Base-by-base conservation (phyloP, 176 grass and related monocot genomes). In the Ananas comosus region DNA sequence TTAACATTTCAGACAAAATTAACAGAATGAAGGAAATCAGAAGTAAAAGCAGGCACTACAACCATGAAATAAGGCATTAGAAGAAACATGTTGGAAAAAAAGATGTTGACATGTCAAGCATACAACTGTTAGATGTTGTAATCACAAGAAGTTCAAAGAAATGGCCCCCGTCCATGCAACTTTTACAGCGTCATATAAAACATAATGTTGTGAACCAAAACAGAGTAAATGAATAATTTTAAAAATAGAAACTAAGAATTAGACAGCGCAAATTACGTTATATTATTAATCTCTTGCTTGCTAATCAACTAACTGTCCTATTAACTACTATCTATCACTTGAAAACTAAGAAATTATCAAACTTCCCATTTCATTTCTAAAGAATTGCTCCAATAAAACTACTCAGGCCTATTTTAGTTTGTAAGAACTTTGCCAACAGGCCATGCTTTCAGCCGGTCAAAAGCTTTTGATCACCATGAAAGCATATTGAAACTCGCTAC, bases 1-100 rank as follows among this genome's bases (percentile, higher is more conserved):
- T 29, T 11, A 52, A 76, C 19, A 59, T 12, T 68, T 13, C 66
- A 70, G 73, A 50, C 53, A 76, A 77, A 1, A 42, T 42, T 42
- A 72, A 22, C 21, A 72, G 14, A 17, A 59, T 9, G 54, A 5
- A 59, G 19, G 10, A 59, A 17, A 18, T 59, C 54, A 59, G 33
- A 42, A 42, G 33, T 42, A 42, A 42, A 42, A 42, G 33, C 33
- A 59, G 54, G 8, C 54, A 59, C 19, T 59, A 59, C 19, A 59
- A 59, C 54, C n/a, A 59, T 17, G 19, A 59, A 18, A 59, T 17
- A 59, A 13, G 19, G 54, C 54, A 17, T 18, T 21, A 59, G 14
- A n/a, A 59, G 54, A 59, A 59, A 18, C 54, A 59, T 17, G 2
- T 59, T 3, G 3, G n/a, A 18, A 59, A 59, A 7, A 59, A 59